Percentiles rank a stretch among this genome's conserved stretches.
Conservation (phyloP, 768 basidiomycete genomes). For the Kwoniella heveanensis region DNA sequence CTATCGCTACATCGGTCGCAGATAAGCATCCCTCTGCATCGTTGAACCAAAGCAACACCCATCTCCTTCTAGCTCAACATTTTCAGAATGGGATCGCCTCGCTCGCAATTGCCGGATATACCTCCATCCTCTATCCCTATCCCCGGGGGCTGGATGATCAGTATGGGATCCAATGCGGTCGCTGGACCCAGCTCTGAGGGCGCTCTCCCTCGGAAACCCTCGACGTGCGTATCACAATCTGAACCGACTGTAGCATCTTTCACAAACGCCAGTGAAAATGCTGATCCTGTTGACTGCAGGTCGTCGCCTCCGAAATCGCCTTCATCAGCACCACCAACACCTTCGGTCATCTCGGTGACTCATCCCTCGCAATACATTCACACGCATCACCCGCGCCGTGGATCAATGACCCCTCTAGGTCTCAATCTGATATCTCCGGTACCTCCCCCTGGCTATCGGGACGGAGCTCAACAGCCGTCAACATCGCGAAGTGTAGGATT, state of each 20-base stretch:
- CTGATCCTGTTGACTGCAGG: conserved; percentile 2
- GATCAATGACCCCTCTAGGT: conserved; percentile 50
- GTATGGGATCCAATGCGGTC: conserved; percentile 27
- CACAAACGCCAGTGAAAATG: background rate
- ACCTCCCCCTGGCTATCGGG: conserved; percentile 27
- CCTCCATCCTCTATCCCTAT: conserved; percentile 21
- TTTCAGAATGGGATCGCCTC: conserved; percentile 5
- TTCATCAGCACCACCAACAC: conserved; percentile 48
- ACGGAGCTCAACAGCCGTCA: conserved; percentile 1
- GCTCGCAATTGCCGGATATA: background rate
- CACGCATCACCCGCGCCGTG: conserved; percentile 55
- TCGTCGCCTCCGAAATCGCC: conserved; percentile 29
- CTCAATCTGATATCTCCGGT: conserved; percentile 54
- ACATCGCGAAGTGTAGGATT: conserved; percentile 18
- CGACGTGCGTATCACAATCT: conserved; percentile 5
- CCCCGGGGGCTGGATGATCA: conserved; percentile 9
- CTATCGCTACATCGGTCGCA: too few species aligned
- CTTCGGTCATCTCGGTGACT: conserved; percentile 38
- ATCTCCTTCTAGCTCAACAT: background rate
- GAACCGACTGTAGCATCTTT: background rate
- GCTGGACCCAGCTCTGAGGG: conserved; percentile 44
- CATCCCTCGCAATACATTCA: conserved; percentile 55
- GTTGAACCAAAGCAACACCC: background rate
- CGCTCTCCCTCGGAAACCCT: conserved; percentile 24
- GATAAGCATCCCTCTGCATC: background rate